A percentile compares a stretch with the other conserved stretches of the same genome.
These are phyloP conservation scores for Sporothrix schenckii DNA, from an alignment of 2,329 filamentous ascomycete species.

Conservation along the genomic window DNA sequence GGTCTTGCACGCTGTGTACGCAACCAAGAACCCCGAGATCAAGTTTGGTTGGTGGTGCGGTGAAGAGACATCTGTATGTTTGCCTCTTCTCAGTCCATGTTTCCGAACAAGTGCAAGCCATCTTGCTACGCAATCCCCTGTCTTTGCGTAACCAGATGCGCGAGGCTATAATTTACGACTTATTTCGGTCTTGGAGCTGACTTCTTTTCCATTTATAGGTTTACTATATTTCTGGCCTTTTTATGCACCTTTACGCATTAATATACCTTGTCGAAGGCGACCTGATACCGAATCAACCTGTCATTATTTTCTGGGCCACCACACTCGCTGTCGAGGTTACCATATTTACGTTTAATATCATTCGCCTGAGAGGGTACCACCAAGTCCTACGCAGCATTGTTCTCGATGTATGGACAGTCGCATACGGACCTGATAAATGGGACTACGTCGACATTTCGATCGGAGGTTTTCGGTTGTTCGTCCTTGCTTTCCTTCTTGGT, in stretches of 20 bases:
- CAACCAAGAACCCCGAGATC: conserved; percentile 50
- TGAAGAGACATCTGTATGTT: conserved; percentile 50
- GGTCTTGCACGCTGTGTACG: conserved; percentile 71
- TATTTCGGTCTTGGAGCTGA: conserved; percentile 22
- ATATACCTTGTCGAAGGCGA: conserved; percentile 72
- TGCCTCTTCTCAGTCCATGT: neutral
- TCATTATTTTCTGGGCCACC: conserved; percentile 77
- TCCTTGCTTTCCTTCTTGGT: conserved; percentile 52
- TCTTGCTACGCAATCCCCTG: neutral
- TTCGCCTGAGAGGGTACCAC: conserved; percentile 64
- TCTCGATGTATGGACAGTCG: conserved; percentile 48
- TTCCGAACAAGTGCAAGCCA: too few relatives aligned
- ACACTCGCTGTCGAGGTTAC: conserved; percentile 72
- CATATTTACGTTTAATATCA: conserved; percentile 69
- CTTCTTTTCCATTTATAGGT: conserved; percentile 31
- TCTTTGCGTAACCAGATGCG: neutral
- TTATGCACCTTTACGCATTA: conserved; percentile 34
- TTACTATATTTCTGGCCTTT: conserved; percentile 35
- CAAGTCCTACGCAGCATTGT: conserved; percentile 41
- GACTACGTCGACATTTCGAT: conserved; percentile 67
- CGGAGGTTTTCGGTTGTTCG: conserved; percentile 50
- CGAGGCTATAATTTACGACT: neutral
- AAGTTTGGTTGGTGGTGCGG: conserved; percentile 77
- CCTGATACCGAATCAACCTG: conserved; percentile 72
- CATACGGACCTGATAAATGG: conserved; percentile 50